These are phyloP conservation scores for Conticribra guillardii DNA, from an alignment of 108 stramenopile genomes.

Conservation along the genomic window DNA sequence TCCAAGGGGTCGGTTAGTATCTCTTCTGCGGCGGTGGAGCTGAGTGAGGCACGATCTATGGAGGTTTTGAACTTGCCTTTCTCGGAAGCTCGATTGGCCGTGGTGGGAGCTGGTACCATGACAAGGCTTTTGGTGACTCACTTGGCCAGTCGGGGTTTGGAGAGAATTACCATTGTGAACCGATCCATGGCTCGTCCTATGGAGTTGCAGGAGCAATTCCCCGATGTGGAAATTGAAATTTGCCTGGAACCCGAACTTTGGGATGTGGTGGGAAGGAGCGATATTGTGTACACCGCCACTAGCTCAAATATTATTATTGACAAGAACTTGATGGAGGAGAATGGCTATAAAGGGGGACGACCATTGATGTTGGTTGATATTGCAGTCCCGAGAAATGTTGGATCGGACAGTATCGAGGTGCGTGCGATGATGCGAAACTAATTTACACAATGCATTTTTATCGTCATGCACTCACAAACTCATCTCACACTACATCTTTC, in stretches of 20 bases:
- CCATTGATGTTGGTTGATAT: conserved; percentile 97
- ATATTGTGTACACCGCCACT: conserved; percentile 97
- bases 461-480: not conserved
- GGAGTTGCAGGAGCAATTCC: conserved; percentile 91
- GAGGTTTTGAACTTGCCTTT: conserved; percentile 90
- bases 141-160: conserved; percentile 92
- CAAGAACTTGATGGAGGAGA: conserved; percentile 75
- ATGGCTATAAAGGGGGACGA: conserved; percentile 76
- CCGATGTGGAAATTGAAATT: conserved; percentile 92
- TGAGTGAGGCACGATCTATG: conserved; percentile 78
- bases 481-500: conserved; percentile 10
- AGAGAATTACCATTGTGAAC: conserved; percentile 96
- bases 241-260: conserved; percentile 88
- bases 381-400: conserved; percentile 98
- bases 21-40: conserved; percentile 96
- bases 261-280: conserved; percentile 88
- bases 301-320: conserved; percentile 89
- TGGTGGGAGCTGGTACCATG: conserved; percentile 99
- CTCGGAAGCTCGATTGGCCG: conserved; percentile 90
- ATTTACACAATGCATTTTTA: not conserved
- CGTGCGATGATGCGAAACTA: conserved; percentile 15
- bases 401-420: conserved; percentile 82
- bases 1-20: conserved; percentile 94
- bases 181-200: conserved; percentile 78
- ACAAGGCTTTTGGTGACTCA: conserved; percentile 94